Conservation (phyloP, 345 rosid species). For the Erysimum cheiranthoides region DNA sequence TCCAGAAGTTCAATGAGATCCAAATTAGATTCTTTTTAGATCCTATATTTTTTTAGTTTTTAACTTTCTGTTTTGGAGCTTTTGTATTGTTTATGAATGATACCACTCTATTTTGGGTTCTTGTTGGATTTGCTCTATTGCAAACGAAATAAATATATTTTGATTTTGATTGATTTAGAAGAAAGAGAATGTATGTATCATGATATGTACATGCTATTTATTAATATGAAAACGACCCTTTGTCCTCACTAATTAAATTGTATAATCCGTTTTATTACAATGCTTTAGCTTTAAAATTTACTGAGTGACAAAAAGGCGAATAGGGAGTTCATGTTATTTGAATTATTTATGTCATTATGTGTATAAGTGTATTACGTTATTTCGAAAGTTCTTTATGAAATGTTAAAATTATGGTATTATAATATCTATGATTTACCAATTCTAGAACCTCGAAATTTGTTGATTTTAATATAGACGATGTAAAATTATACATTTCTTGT, state of each 20-base stretch:
- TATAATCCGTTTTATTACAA: neutral
- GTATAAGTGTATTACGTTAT: neutral
- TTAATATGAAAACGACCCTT: conserved; percentile 16
- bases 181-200: conserved; percentile 20
- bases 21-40: neutral
- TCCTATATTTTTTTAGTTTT: conserved; percentile 2
- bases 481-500: neutral
- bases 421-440: neutral
- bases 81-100: neutral
- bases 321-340: neutral
- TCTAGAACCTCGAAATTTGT: neutral
- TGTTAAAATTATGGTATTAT: neutral
- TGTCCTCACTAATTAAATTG: conserved; percentile 5
- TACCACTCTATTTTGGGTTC: conserved; percentile 1
- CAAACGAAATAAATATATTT: neutral
- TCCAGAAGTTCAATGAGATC: neutral
- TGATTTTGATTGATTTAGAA: conserved; percentile 6
- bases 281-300: neutral
- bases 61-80: neutral
- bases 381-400: neutral
- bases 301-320: neutral
- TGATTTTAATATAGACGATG: neutral
- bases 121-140: conserved; percentile 7
- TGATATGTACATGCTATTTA: conserved; percentile 4
- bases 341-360: too few relatives aligned